Base-by-base conservation (phyloP, 2,329 filamentous ascomycete species). In the Pyrenochaeta sp. region DNA sequence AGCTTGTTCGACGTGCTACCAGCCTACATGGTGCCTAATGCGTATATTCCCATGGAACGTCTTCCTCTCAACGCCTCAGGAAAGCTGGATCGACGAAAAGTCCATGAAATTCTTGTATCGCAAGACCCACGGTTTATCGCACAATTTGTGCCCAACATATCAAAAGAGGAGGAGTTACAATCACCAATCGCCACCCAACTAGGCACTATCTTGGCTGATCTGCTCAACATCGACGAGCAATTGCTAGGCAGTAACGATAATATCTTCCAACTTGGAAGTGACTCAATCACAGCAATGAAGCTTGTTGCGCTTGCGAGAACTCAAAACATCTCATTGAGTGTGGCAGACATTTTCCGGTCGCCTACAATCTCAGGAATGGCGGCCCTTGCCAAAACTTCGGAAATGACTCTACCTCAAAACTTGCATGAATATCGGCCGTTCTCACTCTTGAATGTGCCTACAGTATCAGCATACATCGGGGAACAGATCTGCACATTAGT, bases 221-320 rank as follows among this genome's bases (percentile, higher is more conserved):
- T 63, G 7, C 40, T 54, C 1, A 21, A 42, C 7, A 48, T 58
- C 14, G 7, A 12, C 15, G 18, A 14, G 9, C 11, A 4, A 10
- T n/a, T n/a, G 3, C 60, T 68, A 36, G 42, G 53, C 3, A 41
- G 39, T 7, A 51, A 63, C 29, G 59, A 63, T 20, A 60, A 45
- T 45, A 64, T 69, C 45, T 62, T 67, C 27, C 47, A 44, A 4
- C 45, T 46, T 4, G 66, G 66, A 14, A 64, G 65, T 14, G 64
- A 69, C 42, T 61, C 56, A 14, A 56, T 69, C 15, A 40, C 39
- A 10, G 61, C 64, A 7, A 69, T 69, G 64, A 51, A 54, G 12
- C 52, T 68, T 5, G 41, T 56, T 1, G 35, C 53, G 45, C 53
- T 18, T n/a, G n/a, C n/a, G n/a, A n/a, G 61, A 63, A 3, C 45